Conservation (phyloP, 306 rosid genomes). For the Cucumis sativus region DNA sequence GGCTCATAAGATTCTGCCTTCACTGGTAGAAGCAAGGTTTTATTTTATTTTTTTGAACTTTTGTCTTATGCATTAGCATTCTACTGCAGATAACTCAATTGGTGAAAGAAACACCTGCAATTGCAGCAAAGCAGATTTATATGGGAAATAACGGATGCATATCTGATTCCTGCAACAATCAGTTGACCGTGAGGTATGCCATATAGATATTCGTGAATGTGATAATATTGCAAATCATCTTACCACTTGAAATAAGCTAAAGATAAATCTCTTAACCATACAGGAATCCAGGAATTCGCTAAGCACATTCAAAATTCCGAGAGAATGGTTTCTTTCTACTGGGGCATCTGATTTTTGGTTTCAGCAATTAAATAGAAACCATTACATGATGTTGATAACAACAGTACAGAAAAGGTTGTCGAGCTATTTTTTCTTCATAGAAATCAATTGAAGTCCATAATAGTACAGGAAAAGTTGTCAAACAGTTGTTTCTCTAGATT, state of each 20-base stretch:
- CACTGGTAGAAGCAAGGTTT: neutral
- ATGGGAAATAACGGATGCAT: slow-evolving; percentile 26
- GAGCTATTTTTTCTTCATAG: slow-evolving; percentile 10
- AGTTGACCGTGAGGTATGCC: slow-evolving; percentile 33
- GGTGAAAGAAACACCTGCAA: slow-evolving; percentile 36
- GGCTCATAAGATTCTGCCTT: neutral
- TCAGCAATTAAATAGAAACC: slow-evolving; percentile 2
- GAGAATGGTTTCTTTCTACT: slow-evolving; percentile 10
- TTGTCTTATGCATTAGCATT: slow-evolving; percentile 1
- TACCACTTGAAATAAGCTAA: neutral
- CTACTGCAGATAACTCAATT: slow-evolving; percentile 22
- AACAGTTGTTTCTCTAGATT: neutral
- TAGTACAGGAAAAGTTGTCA: neutral
- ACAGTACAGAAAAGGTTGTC: slow-evolving; percentile 17
- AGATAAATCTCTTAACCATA: neutral
- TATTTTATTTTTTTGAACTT: neutral
- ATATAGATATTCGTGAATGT: neutral
- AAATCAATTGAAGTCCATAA: slow-evolving; percentile 5
- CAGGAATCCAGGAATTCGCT: slow-evolving; percentile 71
- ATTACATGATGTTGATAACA: slow-evolving; percentile 7
- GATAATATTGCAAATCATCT: neutral
- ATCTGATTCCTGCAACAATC: slow-evolving; percentile 17
- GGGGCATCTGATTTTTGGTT: slow-evolving; percentile 12
- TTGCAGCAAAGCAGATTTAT: slow-evolving; percentile 39
- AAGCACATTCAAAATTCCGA: slow-evolving; percentile 13